Evolutionary conservation across 2,329 filamentous ascomycete genomes (phyloP).

Genomic region (Aspergillus viridinutans): DNA sequence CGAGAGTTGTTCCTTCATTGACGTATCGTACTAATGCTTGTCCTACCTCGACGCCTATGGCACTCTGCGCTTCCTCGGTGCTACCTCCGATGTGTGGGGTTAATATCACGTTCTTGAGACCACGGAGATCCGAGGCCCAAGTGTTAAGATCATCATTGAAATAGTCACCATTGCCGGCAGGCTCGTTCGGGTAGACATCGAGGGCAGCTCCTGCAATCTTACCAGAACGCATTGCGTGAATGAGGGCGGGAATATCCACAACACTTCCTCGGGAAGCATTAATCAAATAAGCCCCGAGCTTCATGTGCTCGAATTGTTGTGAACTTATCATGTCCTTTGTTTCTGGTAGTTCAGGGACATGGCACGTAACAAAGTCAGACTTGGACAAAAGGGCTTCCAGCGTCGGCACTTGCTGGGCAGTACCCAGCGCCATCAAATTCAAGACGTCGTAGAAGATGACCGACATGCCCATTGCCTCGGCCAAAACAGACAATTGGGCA

Average conservation of each 20-base stretch:
- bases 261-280: slow-evolving; percentile 93
- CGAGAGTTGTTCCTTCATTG: slow-evolving; percentile 87
- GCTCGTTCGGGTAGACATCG: slow-evolving; percentile 93
- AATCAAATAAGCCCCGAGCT: slow-evolving; percentile 86
- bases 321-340: slow-evolving; percentile 89
- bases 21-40: slow-evolving; percentile 89
- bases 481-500: slow-evolving; percentile 88
- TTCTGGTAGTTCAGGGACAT: slow-evolving; percentile 90
- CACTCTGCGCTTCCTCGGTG: slow-evolving; percentile 94
- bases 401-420: slow-evolving; percentile 73
- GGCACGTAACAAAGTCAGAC: slow-evolving; percentile 89
- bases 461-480: slow-evolving; percentile 95
- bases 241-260: slow-evolving; percentile 87
- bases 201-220: slow-evolving; percentile 92
- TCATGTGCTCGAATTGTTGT: slow-evolving; percentile 80
- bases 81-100: slow-evolving; percentile 97
- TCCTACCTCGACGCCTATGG: slow-evolving; percentile 89
- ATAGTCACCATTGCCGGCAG: slow-evolving; percentile 89
- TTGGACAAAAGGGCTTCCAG: slow-evolving; percentile 71
- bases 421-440: slow-evolving; percentile 91
- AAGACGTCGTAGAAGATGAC: slow-evolving; percentile 97
- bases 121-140: slow-evolving; percentile 81
- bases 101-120: slow-evolving; percentile 86
- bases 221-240: slow-evolving; percentile 78
- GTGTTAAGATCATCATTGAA: slow-evolving; percentile 79